Percentiles rank a stretch among this genome's conserved stretches.
Evolutionary conservation across 495 filamentous ascomycete species (phyloP).

Genomic region (Aspergillus mulundensis): DNA sequence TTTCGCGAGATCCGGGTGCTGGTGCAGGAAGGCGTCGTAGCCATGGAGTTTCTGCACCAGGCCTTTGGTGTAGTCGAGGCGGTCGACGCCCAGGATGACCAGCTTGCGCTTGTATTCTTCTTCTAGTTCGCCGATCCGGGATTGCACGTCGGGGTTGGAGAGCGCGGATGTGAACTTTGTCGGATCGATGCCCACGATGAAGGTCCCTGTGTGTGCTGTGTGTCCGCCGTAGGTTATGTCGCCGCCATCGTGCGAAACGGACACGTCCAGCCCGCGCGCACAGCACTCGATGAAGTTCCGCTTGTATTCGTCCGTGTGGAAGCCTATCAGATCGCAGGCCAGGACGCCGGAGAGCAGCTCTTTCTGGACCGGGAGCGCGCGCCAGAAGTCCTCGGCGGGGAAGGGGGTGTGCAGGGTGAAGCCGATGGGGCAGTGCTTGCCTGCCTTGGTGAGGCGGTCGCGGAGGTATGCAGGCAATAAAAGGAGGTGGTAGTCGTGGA

Average conservation of each 20-base stretch:
- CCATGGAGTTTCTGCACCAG: constrained; percentile 93
- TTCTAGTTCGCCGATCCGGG: constrained; percentile 70
- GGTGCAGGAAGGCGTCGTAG: constrained; percentile 82
- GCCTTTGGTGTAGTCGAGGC: constrained; percentile 94
- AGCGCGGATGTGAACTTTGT: constrained; percentile 81
- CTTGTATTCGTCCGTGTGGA: constrained; percentile 94
- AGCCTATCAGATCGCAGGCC: constrained; percentile 83
- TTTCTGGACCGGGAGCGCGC: constrained; percentile 82
- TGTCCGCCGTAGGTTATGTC: constrained; percentile 76
- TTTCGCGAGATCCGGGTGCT: constrained; percentile 87
- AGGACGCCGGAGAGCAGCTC: constrained; percentile 75
- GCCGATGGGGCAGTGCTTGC: constrained; percentile 79
- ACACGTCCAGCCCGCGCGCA: constrained; percentile 68
- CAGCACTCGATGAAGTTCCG: constrained; percentile 80
- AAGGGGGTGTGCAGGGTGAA: constrained; percentile 97
- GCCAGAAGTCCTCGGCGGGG: constrained; percentile 87
- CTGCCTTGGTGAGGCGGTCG: constrained; percentile 55
- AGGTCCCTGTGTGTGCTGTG: constrained; percentile 71
- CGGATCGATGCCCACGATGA: constrained; percentile 90
- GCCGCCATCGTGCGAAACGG: constrained; percentile 31
- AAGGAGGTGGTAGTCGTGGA: constrained; percentile 97
- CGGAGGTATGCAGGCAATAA: constrained; percentile 82
- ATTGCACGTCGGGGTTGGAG: constrained; percentile 66
- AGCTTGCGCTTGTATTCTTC: constrained; percentile 83
- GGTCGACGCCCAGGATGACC: constrained; percentile 88